Evolutionary conservation across 1,139 yeast genomes (phyloP), one percentile per base, ranked within the genome.

Genomic region (Pichia inconspicua): DNA sequence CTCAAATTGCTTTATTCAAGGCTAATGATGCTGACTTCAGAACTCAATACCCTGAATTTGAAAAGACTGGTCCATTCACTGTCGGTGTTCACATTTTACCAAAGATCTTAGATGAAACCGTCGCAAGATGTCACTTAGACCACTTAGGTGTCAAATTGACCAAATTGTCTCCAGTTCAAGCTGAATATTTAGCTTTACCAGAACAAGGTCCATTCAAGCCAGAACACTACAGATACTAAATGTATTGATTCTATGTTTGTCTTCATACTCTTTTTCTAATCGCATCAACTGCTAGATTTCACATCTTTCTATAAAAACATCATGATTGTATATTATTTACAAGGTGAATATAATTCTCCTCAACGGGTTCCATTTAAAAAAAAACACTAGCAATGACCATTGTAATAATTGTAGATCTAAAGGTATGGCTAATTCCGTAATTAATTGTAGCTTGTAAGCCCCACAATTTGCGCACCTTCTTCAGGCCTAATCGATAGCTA

Each of bases 31-130:
- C 71, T 55, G 81, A 69, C 58, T 92, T 92, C 88, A 85, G 88
- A 75, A 65, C 77, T 58, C 71, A 82, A 70, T 84, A 72, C 76
- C 85, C 89, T 59, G 97, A 90, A 80, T 92, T 92, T 72, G 79
- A 87, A 69, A 87, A 86, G 78, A 80, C 94, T 61, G 96, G 95
- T 70, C 85, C 92, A 66, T 92, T 89, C 74, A 79, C 77, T 57
- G 73, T 87, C 61, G 96, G 96, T 72, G 99, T 92, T 59, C 97
- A 92, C 77, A 84, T 88, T 66, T 80, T 92, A 70, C 99, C 99
- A 79, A 92, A 92, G 85, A 82, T 92, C 66, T 83, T 92, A 74
- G 99, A 92, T 72, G 99, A 92, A 81, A 87, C 96, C 63, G 99
- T 92, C 62, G 99, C 99, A 64, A 87, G 87, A 71, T 85, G 90